These are phyloP conservation scores for Neofusicoccum sp. DNA, from an alignment of 2,329 filamentous ascomycete species.

Conservation along the genomic window DNA sequence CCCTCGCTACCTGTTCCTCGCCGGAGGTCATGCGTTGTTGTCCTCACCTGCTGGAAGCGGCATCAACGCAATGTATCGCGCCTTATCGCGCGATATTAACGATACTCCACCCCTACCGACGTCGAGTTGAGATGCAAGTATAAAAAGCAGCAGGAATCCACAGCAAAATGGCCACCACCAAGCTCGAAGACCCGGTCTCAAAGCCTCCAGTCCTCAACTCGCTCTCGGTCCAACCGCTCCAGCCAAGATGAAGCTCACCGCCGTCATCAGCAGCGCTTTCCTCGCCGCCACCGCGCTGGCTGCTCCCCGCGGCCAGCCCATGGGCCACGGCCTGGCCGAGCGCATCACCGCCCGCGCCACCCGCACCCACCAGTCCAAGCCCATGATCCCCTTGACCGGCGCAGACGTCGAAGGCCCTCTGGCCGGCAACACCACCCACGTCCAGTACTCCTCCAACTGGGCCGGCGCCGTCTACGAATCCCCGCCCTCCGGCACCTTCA, in stretches of 20 bases:
- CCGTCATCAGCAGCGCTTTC: slow-evolving; percentile 38
- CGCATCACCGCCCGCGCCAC: slow-evolving; percentile 30
- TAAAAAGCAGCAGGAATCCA: neutral
- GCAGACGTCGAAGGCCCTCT: slow-evolving; percentile 53
- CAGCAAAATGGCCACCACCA: neutral
- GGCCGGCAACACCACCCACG: slow-evolving; percentile 50
- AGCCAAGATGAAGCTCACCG: slow-evolving; percentile 31
- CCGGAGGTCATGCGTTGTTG: neutral
- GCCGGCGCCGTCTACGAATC: slow-evolving; percentile 55
- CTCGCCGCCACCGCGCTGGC: slow-evolving; percentile 45
- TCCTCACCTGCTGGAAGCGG: slow-evolving; percentile 1
- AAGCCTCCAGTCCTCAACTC: neutral
- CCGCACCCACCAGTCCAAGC: slow-evolving; percentile 16
- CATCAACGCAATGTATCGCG: neutral
- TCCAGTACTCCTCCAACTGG: slow-evolving; percentile 51
- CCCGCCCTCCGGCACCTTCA: slow-evolving; percentile 45
- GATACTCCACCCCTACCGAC: neutral
- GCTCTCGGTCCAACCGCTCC: neutral
- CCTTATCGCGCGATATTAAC: slow-evolving; percentile 3
- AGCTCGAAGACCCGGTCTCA: neutral
- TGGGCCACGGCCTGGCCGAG: slow-evolving; percentile 30
- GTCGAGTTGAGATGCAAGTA: neutral
- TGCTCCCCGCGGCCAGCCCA: slow-evolving; percentile 42
- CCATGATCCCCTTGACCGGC: slow-evolving; percentile 52
- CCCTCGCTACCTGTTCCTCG: too few species aligned